These are phyloP conservation scores for Plasmopara muralis DNA, from an alignment of 352 stramenopile species.

Conservation along the genomic window DNA sequence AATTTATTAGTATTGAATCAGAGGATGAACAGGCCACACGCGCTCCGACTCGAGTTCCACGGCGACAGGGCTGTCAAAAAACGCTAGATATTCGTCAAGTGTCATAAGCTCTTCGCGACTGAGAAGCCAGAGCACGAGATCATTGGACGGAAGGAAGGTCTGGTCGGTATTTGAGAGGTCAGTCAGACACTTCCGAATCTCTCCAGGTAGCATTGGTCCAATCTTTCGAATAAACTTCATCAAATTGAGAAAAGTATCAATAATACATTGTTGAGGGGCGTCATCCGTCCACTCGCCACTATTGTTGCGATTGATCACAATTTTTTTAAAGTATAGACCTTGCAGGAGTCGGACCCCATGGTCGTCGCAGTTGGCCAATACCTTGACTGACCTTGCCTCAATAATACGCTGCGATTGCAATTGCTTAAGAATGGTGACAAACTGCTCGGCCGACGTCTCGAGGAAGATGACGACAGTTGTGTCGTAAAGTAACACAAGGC, in stretches of 20 bases:
- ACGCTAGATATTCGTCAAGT: constrained; percentile 43
- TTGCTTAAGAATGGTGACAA: constrained; percentile 38
- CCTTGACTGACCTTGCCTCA: constrained; percentile 34
- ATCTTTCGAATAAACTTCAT: constrained; percentile 63
- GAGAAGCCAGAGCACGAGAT: constrained; percentile 50
- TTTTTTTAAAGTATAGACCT: constrained; percentile 63
- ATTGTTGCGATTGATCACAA: constrained; percentile 29
- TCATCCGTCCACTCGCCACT: constrained; percentile 41
- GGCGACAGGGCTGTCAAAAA: constrained; percentile 35
- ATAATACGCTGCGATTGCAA: constrained; percentile 33
- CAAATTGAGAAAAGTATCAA: constrained; percentile 48
- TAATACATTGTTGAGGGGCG: constrained; percentile 27
- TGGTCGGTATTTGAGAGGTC: constrained; percentile 62
- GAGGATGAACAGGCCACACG: constrained; percentile 64
- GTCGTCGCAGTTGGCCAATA: constrained; percentile 60
- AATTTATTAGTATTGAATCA: constrained; percentile 47
- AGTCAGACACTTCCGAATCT: constrained; percentile 53
- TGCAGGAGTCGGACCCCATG: constrained; percentile 42
- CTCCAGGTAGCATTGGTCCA: constrained; percentile 35
- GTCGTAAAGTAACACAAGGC: constrained; percentile 50
- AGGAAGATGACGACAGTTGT: constrained; percentile 46
- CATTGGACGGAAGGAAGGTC: constrained; percentile 46
- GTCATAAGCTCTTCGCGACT: constrained; percentile 56
- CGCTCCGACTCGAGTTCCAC: constrained; percentile 63
- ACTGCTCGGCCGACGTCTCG: constrained; percentile 52